These are phyloP conservation scores for Mrakia frigida DNA, from an alignment of 768 basidiomycete species.

Conservation along the genomic window DNA sequence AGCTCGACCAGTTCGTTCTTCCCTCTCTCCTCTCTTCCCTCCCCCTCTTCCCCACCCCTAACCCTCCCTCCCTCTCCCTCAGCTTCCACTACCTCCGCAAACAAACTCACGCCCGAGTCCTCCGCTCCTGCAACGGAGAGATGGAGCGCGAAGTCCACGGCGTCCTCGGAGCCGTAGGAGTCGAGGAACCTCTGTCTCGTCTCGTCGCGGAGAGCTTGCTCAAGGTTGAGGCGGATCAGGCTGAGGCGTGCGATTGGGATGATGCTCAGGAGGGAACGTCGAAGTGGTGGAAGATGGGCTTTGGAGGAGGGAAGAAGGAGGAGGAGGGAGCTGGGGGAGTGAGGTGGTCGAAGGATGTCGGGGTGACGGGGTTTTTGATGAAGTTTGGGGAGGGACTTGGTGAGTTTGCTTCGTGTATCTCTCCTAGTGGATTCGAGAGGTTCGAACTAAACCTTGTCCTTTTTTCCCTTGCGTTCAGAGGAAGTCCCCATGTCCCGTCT, in stretches of 20 bases:
- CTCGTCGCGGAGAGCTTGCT: conserved; percentile 71
- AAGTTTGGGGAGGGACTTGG: conserved; percentile 93
- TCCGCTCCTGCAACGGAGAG: conserved; percentile 83
- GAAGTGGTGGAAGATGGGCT: conserved; percentile 34
- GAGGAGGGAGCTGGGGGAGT: conserved; percentile 55
- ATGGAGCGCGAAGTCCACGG: conserved; percentile 91
- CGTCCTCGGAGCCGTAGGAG: conserved; percentile 80
- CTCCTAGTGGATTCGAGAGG: neutral
- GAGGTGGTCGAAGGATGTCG: conserved; percentile 70
- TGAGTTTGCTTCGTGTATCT: conserved; percentile 45
- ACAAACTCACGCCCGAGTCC: conserved; percentile 60
- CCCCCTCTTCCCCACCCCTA: neutral
- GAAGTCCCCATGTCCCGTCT: conserved; percentile 79
- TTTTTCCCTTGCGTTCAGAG: conserved; percentile 50
- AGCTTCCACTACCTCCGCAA: conserved; percentile 32
- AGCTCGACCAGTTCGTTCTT: conserved; percentile 73
- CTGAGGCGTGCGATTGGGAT: conserved; percentile 48
- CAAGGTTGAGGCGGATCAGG: conserved; percentile 43
- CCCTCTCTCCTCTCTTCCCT: neutral
- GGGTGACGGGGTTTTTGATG: conserved; percentile 85
- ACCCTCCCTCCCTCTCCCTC: neutral
- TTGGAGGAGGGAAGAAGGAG: conserved; percentile 31
- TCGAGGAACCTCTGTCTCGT: conserved; percentile 73
- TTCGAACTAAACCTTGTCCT: neutral
- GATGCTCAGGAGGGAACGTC: conserved; percentile 39